Conservation (phyloP, 768 basidiomycete genomes). For the Rubroboletus satanas region DNA sequence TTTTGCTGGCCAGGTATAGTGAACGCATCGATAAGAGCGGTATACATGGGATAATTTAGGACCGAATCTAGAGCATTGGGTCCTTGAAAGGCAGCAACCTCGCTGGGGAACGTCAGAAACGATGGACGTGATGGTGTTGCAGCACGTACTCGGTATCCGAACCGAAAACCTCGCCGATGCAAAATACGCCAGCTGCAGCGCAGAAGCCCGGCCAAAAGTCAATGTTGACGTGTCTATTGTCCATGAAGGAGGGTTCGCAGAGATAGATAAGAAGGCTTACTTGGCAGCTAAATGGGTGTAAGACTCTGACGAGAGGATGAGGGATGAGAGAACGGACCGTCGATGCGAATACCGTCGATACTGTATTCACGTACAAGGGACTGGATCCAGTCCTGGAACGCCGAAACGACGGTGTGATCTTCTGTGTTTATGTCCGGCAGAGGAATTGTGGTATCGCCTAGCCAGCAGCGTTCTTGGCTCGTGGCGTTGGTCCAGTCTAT, state of each 20-base stretch:
- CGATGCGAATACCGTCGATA: conserved; percentile 87
- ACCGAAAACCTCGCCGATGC: conserved; percentile 77
- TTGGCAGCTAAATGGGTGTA: conserved; percentile 28
- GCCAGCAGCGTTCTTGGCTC: conserved; percentile 75
- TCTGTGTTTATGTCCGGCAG: conserved; percentile 79
- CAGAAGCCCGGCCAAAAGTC: conserved; percentile 78
- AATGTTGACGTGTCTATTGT: conserved; percentile 57
- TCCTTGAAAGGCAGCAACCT: conserved; percentile 59
- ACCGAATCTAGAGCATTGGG: conserved; percentile 60
- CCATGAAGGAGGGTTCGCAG: background rate
- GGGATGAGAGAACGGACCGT: conserved; percentile 39
- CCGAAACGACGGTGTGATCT: conserved; percentile 55
- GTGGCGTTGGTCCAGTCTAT: conserved; percentile 68
- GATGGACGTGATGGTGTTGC: background rate
- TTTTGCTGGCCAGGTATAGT: conserved; percentile 66
- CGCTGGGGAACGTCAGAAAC: conserved; percentile 35
- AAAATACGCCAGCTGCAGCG: conserved; percentile 74
- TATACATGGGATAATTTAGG: conserved; percentile 69
- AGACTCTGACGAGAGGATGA: background rate
- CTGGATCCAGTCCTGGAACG: conserved; percentile 67
- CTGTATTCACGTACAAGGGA: conserved; percentile 63
- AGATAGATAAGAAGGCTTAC: conserved; percentile 16
- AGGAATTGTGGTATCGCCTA: conserved; percentile 71
- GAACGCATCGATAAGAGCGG: conserved; percentile 61
- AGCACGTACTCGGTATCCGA: conserved; percentile 44